Percentiles rank a stretch among this genome's conserved stretches.
These are phyloP conservation scores for Chytriomyces hyalinus DNA, from an alignment of 192 early-diverging fungal species.

Conservation along the genomic window DNA sequence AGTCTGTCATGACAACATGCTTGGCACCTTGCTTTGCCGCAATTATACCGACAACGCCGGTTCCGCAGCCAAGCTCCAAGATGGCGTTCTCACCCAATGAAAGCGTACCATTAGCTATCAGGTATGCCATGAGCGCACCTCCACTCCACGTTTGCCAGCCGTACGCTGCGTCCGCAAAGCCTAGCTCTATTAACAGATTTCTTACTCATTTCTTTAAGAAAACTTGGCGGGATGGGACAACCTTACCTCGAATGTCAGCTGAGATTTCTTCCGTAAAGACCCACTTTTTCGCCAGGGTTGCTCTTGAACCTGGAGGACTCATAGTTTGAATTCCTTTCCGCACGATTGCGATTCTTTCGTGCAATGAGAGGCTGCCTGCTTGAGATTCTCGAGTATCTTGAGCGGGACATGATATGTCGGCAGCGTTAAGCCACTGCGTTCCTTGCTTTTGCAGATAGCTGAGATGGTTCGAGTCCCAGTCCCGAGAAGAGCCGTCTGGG, in stretches of 20 bases:
- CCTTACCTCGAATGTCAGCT: too few species aligned
- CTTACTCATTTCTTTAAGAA: too few species aligned
- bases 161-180: constrained; percentile 2
- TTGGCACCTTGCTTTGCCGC: background rate
- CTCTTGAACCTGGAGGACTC: too few species aligned
- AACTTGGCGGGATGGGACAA: too few species aligned
- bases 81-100: background rate
- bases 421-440: background rate
- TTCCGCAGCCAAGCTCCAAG: constrained; percentile 12
- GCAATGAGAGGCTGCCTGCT: too few species aligned
- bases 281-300: too few species aligned
- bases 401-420: background rate
- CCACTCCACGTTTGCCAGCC: constrained; percentile 26
- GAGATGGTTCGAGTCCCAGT: background rate
- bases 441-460: constrained; percentile 1
- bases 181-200: background rate
- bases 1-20: constrained; percentile 19
- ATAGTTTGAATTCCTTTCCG: too few species aligned
- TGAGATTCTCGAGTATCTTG: too few species aligned
- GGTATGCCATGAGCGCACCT: constrained; percentile 6
- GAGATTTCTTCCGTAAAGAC: too few species aligned
- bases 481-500: too few species aligned
- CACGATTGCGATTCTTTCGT: too few species aligned
- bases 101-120: background rate
- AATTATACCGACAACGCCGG: background rate